These are phyloP conservation scores for Pyrenophora tritici-repentis DNA, from an alignment of 2,329 filamentous ascomycete genomes.

Conservation along the genomic window DNA sequence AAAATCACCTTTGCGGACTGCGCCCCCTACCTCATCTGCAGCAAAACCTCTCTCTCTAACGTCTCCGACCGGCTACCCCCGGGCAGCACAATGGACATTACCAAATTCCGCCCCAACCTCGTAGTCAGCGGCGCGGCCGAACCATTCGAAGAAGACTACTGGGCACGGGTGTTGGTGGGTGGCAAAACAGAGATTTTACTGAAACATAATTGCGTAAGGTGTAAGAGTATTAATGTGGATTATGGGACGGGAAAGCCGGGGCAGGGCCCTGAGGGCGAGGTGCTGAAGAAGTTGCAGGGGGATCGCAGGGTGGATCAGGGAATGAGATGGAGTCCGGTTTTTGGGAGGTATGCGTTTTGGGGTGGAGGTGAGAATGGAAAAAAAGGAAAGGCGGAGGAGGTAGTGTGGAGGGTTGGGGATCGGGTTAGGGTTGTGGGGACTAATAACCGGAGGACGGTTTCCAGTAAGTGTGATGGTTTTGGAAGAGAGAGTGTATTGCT, in stretches of 20 bases:
- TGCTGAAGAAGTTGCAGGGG: conserved; percentile 53
- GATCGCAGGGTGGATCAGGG: conserved; percentile 54
- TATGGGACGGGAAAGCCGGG: conserved; percentile 51
- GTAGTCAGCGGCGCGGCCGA: conserved; percentile 49
- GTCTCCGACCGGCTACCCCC: conserved; percentile 56
- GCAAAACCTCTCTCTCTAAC: conserved; percentile 69
- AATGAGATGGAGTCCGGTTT: conserved; percentile 54
- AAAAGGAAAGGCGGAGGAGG: conserved; percentile 13
- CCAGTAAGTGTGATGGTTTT: conserved; percentile 45
- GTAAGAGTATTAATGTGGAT: conserved; percentile 55
- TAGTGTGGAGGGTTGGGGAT: conserved; percentile 48
- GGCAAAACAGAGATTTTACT: conserved; percentile 42
- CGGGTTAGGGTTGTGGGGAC: conserved; percentile 48
- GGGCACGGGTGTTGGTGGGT: conserved; percentile 48
- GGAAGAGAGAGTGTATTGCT: background rate
- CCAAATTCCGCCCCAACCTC: conserved; percentile 55
- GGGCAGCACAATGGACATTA: conserved; percentile 50
- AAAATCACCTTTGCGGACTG: conserved; percentile 72
- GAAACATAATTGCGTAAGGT: conserved; percentile 54
- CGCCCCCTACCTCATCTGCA: conserved; percentile 75
- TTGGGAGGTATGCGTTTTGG: conserved; percentile 54
- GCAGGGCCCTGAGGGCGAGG: conserved; percentile 43
- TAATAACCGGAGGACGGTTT: conserved; percentile 49
- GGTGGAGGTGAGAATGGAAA: conserved; percentile 14
- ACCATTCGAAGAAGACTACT: conserved; percentile 55